Percentiles rank a stretch among this genome's conserved stretches.
These are phyloP conservation scores for Penicillium psychrosexuale DNA, from an alignment of 2,329 filamentous ascomycete genomes.

Conservation along the genomic window DNA sequence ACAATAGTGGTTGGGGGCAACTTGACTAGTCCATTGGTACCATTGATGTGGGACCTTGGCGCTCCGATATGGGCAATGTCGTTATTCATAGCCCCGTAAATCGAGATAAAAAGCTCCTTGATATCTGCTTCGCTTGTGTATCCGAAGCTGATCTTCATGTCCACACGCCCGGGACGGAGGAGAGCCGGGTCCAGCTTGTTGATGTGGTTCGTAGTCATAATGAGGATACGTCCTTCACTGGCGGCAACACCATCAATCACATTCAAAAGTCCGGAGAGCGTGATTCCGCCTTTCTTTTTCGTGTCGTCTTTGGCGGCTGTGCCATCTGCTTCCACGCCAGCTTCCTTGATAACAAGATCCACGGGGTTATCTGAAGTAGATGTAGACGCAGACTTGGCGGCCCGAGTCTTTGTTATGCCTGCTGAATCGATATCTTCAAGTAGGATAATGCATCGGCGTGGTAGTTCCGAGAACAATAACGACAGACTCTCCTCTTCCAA, in stretches of 20 bases:
- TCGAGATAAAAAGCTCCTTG: conserved; percentile 40
- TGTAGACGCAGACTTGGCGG: not conserved
- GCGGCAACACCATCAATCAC: conserved; percentile 68
- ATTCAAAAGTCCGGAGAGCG: conserved; percentile 66
- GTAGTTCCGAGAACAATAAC: conserved; percentile 63
- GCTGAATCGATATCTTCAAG: conserved; percentile 75
- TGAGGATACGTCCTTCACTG: conserved; percentile 66
- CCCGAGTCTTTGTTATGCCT: conserved; percentile 59
- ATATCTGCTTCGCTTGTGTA: conserved; percentile 37
- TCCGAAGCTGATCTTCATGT: conserved; percentile 60
- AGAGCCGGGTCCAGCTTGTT: conserved; percentile 64
- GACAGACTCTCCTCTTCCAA: conserved; percentile 65
- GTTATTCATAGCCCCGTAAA: conserved; percentile 34
- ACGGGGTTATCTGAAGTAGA: not conserved
- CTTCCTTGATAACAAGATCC: not conserved
- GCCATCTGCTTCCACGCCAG: conserved; percentile 17
- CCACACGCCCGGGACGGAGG: conserved; percentile 64
- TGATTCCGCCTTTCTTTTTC: conserved; percentile 48
- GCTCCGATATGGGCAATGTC: conserved; percentile 21
- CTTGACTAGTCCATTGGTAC: conserved; percentile 3
- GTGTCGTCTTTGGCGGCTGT: not conserved
- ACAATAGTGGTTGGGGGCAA: not conserved
- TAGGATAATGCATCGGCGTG: conserved; percentile 67
- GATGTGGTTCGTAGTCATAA: conserved; percentile 70
- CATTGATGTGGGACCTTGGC: conserved; percentile 2